phyloP scores from a whole-genome alignment of 345 rosid species.

The Turnera subulata region DNA sequence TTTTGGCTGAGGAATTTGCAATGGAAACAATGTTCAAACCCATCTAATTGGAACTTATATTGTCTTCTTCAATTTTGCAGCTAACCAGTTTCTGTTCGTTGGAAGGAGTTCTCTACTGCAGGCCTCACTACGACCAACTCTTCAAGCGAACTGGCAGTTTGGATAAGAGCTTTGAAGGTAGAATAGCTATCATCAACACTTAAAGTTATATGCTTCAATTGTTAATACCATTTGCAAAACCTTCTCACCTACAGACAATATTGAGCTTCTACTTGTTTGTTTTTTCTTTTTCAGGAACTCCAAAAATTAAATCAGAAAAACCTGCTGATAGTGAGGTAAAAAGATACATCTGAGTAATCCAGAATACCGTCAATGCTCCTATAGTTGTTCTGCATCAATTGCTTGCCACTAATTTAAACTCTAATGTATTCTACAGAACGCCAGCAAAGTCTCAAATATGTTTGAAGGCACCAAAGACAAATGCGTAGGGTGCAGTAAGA shows the following conservation, averaged over 20 bases:
- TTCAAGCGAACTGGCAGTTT: conserved; percentile 68
- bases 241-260: not conserved
- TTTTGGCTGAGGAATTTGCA: too few relatives aligned
- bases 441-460: conserved; percentile 36
- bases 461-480: conserved; percentile 60
- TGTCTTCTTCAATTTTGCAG: conserved; percentile 22
- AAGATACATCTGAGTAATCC: not conserved
- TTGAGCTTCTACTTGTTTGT: not conserved
- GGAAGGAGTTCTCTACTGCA: conserved; percentile 66
- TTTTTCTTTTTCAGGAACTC: conserved; percentile 40
- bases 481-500: conserved; percentile 44
- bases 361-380: too few relatives aligned
- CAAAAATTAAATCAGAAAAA: conserved; percentile 54
- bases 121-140: conserved; percentile 63
- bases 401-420: not conserved
- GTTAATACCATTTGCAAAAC: too few relatives aligned
- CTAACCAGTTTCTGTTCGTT: conserved; percentile 55
- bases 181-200: not conserved
- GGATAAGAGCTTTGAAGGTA: conserved; percentile 64
- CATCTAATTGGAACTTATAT: too few relatives aligned
- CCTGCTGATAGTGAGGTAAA: conserved; percentile 42
- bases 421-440: conserved; percentile 24
- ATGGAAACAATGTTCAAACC: too few relatives aligned
- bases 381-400: not conserved
- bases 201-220: not conserved